Evolutionary conservation across 306 rosid species (phyloP), one percentile per base, ranked within the genome.

Genomic region (Comarum palustre): DNA sequence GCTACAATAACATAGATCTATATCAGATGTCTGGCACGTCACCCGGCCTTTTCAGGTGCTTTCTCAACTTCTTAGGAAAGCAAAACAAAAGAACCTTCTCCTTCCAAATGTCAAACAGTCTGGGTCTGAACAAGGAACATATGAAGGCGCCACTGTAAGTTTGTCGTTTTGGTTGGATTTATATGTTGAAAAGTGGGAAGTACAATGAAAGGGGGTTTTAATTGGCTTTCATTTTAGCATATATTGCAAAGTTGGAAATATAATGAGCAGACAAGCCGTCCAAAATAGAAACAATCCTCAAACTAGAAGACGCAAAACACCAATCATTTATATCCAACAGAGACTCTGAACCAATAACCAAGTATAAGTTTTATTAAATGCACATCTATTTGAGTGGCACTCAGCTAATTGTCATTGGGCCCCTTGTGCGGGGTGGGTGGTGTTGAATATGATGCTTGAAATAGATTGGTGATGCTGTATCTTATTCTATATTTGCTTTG

Each of bases 61-160:
- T 81, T 94, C 97, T 54, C 98, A 94, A 90, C 98, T 94, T 84
- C 98, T 91, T 74, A 89, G 98, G 95, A 94, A 91, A 83, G 92
- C 98, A 78, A 94, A 87, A 71, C 96, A 94, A 81, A 94, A 81
- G 77, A 90, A 88, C 74, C 85, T 94, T 68, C 92, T 94, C 65
- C 78, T 94, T 82, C 98, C 98, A 59, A 87, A 88, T 74, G 90
- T 65, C 71, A 94, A 91, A 75, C 95, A 88, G 76, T 96, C 95
- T 77, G 98, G 98, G 51, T 91, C 98, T 62, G 98, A 94, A 70
- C 98, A 91, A 89, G 98, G 97, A 81, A 89, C 95, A 41, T 94
- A 73, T 75, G 98, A 94, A 86, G 97, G 98, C 80, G 97, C 98
- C 73, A 94, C 97, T 74, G 98, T 94, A 89, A 89, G 97, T 91